Percentiles rank a stretch among this genome's conserved stretches.
phyloP scores from a whole-genome alignment of 2,329 filamentous ascomycete genomes.

The Colletotrichum chrysophilum region DNA sequence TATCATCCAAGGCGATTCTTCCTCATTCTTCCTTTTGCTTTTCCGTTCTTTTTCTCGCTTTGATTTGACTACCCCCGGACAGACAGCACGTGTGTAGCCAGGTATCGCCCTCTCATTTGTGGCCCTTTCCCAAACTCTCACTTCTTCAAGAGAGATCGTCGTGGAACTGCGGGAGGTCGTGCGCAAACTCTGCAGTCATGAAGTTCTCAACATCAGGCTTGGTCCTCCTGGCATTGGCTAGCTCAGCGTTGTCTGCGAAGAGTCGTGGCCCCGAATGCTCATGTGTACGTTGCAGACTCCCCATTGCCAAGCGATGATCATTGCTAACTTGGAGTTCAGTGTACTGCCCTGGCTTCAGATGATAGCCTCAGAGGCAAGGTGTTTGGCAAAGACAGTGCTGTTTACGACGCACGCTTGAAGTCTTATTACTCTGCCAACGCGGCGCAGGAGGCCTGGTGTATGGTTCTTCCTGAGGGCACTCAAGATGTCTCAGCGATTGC shows the following conservation, averaged over 20 bases:
- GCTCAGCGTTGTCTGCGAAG: background rate
- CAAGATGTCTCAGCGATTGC: conserved; percentile 23
- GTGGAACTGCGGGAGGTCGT: background rate
- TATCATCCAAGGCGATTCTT: background rate
- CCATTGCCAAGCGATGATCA: background rate
- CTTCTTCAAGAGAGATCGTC: background rate
- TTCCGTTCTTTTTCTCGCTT: background rate
- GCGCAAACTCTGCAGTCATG: background rate
- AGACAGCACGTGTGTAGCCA: background rate
- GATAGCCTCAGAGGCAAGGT: conserved; percentile 21
- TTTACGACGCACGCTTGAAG: conserved; percentile 1
- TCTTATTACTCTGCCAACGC: conserved; percentile 18
- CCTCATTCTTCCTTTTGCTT: background rate
- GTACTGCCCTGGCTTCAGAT: conserved; percentile 24
- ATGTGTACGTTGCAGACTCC: background rate
- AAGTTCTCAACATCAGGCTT: background rate
- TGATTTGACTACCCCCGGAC: background rate
- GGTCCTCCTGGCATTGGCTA: background rate
- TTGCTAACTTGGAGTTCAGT: conserved; percentile 21
- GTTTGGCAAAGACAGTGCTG: background rate
- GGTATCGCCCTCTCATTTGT: background rate
- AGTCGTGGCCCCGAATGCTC: background rate
- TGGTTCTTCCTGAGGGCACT: conserved; percentile 1
- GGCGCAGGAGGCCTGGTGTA: conserved; percentile 8
- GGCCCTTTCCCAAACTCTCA: background rate